Conservation (phyloP, 2,329 filamentous ascomycete species). For the Pseudogymnoascus sp. region DNA sequence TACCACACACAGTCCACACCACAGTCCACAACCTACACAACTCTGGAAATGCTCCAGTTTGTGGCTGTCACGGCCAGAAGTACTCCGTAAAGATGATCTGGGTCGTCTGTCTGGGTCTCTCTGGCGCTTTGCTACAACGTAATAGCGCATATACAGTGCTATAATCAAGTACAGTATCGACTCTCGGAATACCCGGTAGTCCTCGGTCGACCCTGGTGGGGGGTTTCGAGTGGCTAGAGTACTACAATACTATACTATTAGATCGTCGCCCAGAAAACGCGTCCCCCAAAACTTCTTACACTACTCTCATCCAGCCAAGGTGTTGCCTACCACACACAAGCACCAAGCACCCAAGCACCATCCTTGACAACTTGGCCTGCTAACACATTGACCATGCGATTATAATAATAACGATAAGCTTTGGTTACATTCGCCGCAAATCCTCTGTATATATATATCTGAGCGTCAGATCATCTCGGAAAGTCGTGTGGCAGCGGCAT, state of each 20-base stretch:
- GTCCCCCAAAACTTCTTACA: not conserved
- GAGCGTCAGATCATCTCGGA: not conserved
- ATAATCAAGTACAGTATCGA: not conserved
- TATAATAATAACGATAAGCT: not conserved
- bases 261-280: slow-evolving; percentile 2
- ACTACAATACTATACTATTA: not conserved
- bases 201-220: not conserved
- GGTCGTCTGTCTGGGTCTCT: not conserved
- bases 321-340: not conserved
- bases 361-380: slow-evolving; percentile 6
- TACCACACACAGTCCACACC: not conserved
- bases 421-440: slow-evolving; percentile 7
- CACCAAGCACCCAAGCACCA: not conserved
- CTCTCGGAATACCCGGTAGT: not conserved
- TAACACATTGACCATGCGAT: slow-evolving; percentile 9
- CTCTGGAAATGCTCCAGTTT: not conserved
- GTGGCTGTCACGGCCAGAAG: not conserved
- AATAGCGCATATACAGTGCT: not conserved
- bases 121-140: not conserved
- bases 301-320: not conserved
- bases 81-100: not conserved
- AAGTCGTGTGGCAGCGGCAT: not conserved
- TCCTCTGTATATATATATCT: not conserved
- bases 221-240: too few relatives aligned
- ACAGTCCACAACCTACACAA: too few relatives aligned